phyloP scores from a whole-genome alignment of 768 basidiomycete genomes.

The Boletus speciosus region DNA sequence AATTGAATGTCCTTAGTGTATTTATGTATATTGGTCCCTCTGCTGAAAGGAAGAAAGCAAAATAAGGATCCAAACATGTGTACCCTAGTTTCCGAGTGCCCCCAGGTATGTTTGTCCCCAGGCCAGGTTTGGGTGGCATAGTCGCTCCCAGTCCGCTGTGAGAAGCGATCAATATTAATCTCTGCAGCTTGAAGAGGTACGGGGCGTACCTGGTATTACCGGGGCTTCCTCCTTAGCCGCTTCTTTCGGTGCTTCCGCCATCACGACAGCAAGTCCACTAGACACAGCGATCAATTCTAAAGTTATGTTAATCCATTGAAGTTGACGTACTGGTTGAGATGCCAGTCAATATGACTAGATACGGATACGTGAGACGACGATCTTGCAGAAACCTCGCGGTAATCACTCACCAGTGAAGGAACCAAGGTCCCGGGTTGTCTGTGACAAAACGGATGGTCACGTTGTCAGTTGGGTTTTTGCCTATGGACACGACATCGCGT shows the following conservation, averaged over 20 bases:
- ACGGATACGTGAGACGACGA: background rate
- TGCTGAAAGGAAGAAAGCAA: background rate
- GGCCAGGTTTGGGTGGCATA: slow-evolving; percentile 14
- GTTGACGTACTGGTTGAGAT: slow-evolving; percentile 22
- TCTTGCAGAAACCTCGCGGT: background rate
- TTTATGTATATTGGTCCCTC: background rate
- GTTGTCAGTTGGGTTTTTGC: slow-evolving; percentile 32
- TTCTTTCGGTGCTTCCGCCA: slow-evolving; percentile 22
- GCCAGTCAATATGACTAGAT: slow-evolving; percentile 31
- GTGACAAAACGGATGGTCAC: slow-evolving; percentile 59
- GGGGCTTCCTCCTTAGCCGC: slow-evolving; percentile 8
- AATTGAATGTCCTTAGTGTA: background rate
- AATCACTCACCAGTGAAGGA: slow-evolving; percentile 39
- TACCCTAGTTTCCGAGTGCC: background rate
- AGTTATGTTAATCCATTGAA: background rate
- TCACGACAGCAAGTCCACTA: slow-evolving; percentile 30
- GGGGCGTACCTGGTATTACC: slow-evolving; percentile 21
- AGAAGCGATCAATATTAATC: background rate
- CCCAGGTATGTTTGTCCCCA: slow-evolving; percentile 1
- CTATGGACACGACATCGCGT: slow-evolving; percentile 33
- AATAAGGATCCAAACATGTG: background rate
- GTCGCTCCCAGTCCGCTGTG: slow-evolving; percentile 18
- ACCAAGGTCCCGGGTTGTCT: slow-evolving; percentile 66
- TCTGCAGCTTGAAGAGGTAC: background rate
- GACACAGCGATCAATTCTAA: background rate